Percentiles rank a stretch among this genome's conserved stretches.
Evolutionary conservation across 257 asterid genomes (phyloP).

Genomic region (Plectranthus barbatus): DNA sequence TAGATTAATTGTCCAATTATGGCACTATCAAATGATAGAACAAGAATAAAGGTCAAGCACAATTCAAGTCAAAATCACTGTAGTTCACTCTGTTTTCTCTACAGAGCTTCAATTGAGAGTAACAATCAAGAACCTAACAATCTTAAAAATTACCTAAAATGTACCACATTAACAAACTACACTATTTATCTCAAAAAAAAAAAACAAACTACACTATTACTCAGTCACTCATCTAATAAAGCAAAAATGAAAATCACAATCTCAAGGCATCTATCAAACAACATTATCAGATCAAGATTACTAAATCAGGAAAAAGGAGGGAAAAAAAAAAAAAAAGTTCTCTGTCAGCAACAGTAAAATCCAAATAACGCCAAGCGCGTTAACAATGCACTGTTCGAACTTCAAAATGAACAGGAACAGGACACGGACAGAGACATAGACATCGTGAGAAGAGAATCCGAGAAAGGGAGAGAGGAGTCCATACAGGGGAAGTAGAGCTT

Average conservation of each 20-base stretch:
- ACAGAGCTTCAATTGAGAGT: not conserved
- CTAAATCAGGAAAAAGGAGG: not conserved
- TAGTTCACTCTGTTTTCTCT: not conserved
- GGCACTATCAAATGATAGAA: not conserved
- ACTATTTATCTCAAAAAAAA: too few species aligned
- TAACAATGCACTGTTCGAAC: not conserved
- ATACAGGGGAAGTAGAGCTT: constrained; percentile 85
- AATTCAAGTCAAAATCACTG: constrained; percentile 10
- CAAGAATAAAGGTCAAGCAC: not conserved
- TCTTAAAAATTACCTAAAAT: not conserved
- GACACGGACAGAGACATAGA: not conserved
- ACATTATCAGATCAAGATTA: constrained; percentile 13
- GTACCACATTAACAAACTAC: not conserved
- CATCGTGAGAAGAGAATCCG: too few species aligned
- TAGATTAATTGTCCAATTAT: not conserved
- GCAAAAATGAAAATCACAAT: not conserved
- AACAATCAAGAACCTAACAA: not conserved
- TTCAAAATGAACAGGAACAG: not conserved
- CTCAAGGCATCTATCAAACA: not conserved
- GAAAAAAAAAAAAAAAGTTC: not conserved
- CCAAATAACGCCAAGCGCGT: not conserved
- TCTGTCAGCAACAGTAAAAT: constrained; percentile 6
- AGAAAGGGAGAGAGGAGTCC: constrained; percentile 9
- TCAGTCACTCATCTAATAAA: not conserved
- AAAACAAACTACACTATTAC: not conserved